phyloP scores from a whole-genome alignment of 2,329 filamentous ascomycete genomes.

The Neoascochyta sp. region DNA sequence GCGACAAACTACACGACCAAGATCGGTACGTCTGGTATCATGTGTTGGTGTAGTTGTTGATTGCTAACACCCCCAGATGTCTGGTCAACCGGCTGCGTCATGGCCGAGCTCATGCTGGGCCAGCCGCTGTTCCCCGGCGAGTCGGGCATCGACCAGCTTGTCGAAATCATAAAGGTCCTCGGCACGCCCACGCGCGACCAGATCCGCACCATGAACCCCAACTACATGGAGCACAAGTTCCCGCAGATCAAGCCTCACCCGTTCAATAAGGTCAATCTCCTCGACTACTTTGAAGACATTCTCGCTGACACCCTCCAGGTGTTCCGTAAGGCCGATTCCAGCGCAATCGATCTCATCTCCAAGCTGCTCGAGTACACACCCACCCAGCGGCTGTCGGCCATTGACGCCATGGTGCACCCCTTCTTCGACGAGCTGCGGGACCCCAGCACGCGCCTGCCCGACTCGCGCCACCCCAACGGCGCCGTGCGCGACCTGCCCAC shows the following conservation, averaged over 20 bases:
- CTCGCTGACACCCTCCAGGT: slow-evolving; percentile 52
- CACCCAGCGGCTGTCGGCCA: slow-evolving; percentile 85
- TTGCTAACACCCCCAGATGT: slow-evolving; percentile 63
- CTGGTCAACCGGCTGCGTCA: slow-evolving; percentile 98
- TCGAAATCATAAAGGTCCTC: slow-evolving; percentile 98
- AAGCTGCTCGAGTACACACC: slow-evolving; percentile 94
- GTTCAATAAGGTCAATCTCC: slow-evolving; percentile 75
- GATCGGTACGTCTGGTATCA: slow-evolving; percentile 90
- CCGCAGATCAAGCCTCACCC: slow-evolving; percentile 99
- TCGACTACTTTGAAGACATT: not conserved
- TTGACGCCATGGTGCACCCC: slow-evolving; percentile 96
- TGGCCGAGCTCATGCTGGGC: slow-evolving; percentile 98
- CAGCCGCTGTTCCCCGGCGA: slow-evolving; percentile 97
- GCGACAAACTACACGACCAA: slow-evolving; percentile 99
- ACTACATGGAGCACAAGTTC: slow-evolving; percentile 99
- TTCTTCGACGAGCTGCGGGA: slow-evolving; percentile 98
- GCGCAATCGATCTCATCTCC: slow-evolving; percentile 92
- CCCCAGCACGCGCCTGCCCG: slow-evolving; percentile 83
- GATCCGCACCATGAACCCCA: slow-evolving; percentile 99
- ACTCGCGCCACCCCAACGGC: slow-evolving; percentile 85
- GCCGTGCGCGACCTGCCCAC: slow-evolving; percentile 76
- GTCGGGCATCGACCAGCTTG: slow-evolving; percentile 95
- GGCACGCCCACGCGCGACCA: slow-evolving; percentile 96
- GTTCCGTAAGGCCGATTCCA: slow-evolving; percentile 90
- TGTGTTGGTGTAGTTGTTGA: too few relatives aligned